Evolutionary conservation across 345 rosid genomes (phyloP).

Genomic region (Salix purpurea): DNA sequence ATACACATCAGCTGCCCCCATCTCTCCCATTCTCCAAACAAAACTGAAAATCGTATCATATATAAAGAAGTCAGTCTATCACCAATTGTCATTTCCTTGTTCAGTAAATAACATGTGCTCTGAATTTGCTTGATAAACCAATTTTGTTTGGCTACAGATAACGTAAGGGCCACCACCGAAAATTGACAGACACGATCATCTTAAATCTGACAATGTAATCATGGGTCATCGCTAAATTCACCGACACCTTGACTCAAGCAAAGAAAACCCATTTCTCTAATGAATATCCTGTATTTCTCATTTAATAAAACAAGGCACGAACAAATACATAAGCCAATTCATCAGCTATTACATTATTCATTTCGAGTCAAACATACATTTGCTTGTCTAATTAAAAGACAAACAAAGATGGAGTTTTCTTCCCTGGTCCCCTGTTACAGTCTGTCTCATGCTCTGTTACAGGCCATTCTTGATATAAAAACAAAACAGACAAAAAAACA

Average conservation of each 20-base stretch:
- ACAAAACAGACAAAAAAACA: constrained; percentile 1
- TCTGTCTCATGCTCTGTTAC: constrained; percentile 28
- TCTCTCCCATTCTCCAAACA: constrained; percentile 29
- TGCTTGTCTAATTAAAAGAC: constrained; percentile 13
- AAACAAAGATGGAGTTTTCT: constrained; percentile 34
- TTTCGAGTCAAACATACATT: constrained; percentile 28
- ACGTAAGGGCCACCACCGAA: constrained; percentile 39
- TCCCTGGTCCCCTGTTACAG: constrained; percentile 49
- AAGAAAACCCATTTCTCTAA: constrained; percentile 26
- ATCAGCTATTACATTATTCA: constrained; percentile 6
- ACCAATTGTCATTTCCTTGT: constrained; percentile 5
- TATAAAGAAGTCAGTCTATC: constrained; percentile 1
- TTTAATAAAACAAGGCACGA: not conserved
- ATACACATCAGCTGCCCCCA: constrained; percentile 49
- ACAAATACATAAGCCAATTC: constrained; percentile 20
- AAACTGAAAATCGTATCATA: constrained; percentile 12
- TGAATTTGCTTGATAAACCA: constrained; percentile 6
- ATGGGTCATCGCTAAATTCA: constrained; percentile 33
- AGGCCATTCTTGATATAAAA: not conserved
- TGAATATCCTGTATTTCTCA: not conserved
- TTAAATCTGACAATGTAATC: constrained; percentile 39
- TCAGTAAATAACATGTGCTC: constrained; percentile 14
- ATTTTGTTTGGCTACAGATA: constrained; percentile 13
- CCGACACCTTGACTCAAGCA: constrained; percentile 33
- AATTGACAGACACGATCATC: constrained; percentile 29